Percentiles rank a stretch among this genome's conserved stretches.
Evolutionary conservation across 2,329 filamentous ascomycete species (phyloP).

Genomic region (Venturia aucupariae): DNA sequence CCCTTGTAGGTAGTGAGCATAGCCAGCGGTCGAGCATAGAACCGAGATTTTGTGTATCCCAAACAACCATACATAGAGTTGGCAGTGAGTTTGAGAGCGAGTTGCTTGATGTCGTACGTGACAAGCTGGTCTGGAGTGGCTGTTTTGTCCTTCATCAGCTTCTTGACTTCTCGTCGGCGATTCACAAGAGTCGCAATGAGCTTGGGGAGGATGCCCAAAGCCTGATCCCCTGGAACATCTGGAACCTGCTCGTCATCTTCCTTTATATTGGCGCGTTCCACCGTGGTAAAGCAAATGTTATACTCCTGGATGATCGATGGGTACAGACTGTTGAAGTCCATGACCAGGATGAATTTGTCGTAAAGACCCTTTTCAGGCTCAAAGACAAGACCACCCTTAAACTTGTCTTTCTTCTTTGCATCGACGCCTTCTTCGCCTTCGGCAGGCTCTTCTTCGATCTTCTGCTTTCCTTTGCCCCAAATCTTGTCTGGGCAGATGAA

Average conservation of each 20-base stretch:
- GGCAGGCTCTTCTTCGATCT: constrained; percentile 61
- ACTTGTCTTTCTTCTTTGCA: constrained; percentile 97
- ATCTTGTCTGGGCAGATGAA: constrained; percentile 98
- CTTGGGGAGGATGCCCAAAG: constrained; percentile 75
- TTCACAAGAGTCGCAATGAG: constrained; percentile 88
- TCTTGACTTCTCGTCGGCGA: constrained; percentile 85
- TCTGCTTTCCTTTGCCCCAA: constrained; percentile 64
- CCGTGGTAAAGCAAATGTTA: constrained; percentile 99
- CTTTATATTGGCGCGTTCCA: constrained; percentile 56
- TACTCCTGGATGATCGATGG: constrained; percentile 98
- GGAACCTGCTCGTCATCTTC: constrained; percentile 84
- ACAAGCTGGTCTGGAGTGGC: constrained; percentile 80
- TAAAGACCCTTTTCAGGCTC: constrained; percentile 96
- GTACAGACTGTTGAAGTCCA: constrained; percentile 99
- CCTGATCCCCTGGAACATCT: constrained; percentile 69
- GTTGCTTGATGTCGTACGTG: constrained; percentile 96
- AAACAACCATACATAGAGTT: constrained; percentile 99
- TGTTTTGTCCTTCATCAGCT: constrained; percentile 87
- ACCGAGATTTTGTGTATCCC: constrained; percentile 92
- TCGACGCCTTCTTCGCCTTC: constrained; percentile 58
- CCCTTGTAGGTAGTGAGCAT: constrained; percentile 96
- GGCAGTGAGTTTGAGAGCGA: constrained; percentile 91
- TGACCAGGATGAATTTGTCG: constrained; percentile 95
- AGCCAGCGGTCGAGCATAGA: constrained; percentile 89
- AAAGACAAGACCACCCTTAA: constrained; percentile 95